Evolutionary conservation across 2,329 filamentous ascomycete species (phyloP).

Genomic region (Ambrosiella cleistominuta): DNA sequence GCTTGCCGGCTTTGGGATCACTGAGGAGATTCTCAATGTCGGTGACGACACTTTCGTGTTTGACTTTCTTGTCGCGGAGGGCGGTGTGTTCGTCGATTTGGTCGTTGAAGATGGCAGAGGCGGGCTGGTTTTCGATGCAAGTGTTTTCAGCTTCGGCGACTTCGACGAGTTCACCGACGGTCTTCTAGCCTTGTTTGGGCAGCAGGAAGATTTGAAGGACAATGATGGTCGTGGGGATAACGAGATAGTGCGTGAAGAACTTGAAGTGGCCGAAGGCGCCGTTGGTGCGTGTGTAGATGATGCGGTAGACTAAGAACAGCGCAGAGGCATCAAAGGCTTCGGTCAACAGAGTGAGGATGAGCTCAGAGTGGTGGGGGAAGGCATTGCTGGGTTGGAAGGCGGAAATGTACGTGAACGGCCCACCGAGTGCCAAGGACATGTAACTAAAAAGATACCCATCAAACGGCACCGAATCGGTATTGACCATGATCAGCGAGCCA

Average conservation of each 20-base stretch:
- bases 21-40: slow-evolving; percentile 62
- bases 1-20: slow-evolving; percentile 39
- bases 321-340: slow-evolving; percentile 73
- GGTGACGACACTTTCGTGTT: slow-evolving; percentile 44
- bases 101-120: slow-evolving; percentile 28
- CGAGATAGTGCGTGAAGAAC: slow-evolving; percentile 58
- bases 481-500: slow-evolving; percentile 58
- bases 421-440: slow-evolving; percentile 58
- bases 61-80: slow-evolving; percentile 37
- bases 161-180: slow-evolving; percentile 63
- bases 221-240: slow-evolving; percentile 50
- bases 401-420: slow-evolving; percentile 66
- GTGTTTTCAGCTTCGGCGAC: slow-evolving; percentile 31
- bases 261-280: slow-evolving; percentile 40
- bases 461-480: slow-evolving; percentile 44
- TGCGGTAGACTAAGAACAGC: slow-evolving; percentile 56
- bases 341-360: slow-evolving; percentile 65
- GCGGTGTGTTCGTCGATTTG: slow-evolving; percentile 41
- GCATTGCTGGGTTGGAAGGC: slow-evolving; percentile 74
- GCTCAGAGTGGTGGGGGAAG: slow-evolving; percentile 57
- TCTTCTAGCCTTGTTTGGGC: slow-evolving; percentile 65
- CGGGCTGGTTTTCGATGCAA: slow-evolving; percentile 16
- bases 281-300: slow-evolving; percentile 44
- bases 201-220: slow-evolving; percentile 52
- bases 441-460: slow-evolving; percentile 64